A percentile compares a stretch with the other conserved stretches of the same genome.
Conservation (phyloP, 441 rosid species). For the Corymbia citriodora region DNA sequence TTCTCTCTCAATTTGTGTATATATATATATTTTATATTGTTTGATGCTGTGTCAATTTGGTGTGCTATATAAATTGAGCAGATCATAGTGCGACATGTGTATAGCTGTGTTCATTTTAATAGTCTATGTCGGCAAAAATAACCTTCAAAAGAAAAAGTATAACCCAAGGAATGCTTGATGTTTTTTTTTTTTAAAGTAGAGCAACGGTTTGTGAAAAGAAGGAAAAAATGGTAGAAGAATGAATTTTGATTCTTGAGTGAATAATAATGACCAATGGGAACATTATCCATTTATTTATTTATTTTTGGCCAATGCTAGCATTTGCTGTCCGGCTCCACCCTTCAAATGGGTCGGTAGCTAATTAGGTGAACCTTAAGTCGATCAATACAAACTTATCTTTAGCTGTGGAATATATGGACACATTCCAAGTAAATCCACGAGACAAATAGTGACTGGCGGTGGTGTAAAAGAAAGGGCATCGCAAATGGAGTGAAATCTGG, state of each 20-base stretch:
- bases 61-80: background rate
- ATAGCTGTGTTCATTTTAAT: rapidly evolving
- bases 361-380: too few species aligned
- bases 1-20: background rate
- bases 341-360: background rate
- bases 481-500: background rate
- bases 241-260: background rate
- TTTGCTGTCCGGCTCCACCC: background rate
- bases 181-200: background rate
- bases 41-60: background rate
- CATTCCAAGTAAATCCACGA: too few species aligned
- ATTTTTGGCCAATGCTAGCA: background rate
- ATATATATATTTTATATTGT: too few species aligned
- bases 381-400: rapidly evolving
- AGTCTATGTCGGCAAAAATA: background rate
- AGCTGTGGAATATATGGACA: too few species aligned
- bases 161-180: background rate
- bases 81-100: background rate
- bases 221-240: rapidly evolving
- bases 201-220: rapidly evolving
- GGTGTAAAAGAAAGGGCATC: rapidly evolving
- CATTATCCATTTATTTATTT: background rate
- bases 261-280: background rate
- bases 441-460: rapidly evolving
- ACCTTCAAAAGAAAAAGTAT: background rate